These are phyloP conservation scores for Skeletonema marinoi DNA, from an alignment of 108 stramenopile genomes.

Conservation along the genomic window DNA sequence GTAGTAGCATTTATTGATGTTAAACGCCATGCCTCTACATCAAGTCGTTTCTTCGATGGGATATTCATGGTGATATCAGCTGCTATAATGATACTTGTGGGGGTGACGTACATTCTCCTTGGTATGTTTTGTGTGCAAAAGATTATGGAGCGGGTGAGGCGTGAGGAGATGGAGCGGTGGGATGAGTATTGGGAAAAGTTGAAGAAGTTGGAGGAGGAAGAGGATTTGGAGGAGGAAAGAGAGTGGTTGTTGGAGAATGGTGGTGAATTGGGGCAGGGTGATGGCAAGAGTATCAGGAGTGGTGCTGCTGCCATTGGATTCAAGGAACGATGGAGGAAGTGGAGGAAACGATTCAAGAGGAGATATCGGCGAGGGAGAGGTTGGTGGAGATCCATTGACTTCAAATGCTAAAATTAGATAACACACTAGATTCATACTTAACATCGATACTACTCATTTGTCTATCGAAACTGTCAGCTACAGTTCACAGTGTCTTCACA, in stretches of 20 bases:
- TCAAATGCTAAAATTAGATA: neutral
- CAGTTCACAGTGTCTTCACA: too few species aligned
- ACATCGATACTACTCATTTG: too few species aligned
- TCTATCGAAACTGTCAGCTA: too few species aligned
- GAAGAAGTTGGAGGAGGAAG: conserved; percentile 43
- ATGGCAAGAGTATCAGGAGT: neutral
- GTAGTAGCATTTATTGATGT: conserved; percentile 34
- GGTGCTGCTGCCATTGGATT: neutral
- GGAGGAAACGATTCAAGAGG: conserved; percentile 7
- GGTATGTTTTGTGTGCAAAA: conserved; percentile 73
- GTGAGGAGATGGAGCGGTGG: conserved; percentile 43
- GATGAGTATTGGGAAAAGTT: conserved; percentile 57
- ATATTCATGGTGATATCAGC: conserved; percentile 67
- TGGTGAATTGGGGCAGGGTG: neutral
- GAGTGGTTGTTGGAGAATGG: conserved; percentile 30
- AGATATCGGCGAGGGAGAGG: neutral
- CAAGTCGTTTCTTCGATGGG: conserved; percentile 40
- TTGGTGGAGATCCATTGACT: conserved; percentile 13
- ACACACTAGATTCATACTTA: neutral
- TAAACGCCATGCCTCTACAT: conserved; percentile 20
- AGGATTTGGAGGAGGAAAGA: conserved; percentile 23
- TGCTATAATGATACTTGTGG: conserved; percentile 57
- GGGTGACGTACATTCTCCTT: conserved; percentile 64
- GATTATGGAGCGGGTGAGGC: conserved; percentile 57
- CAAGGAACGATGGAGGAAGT: conserved; percentile 18